Conservation (phyloP, 495 filamentous ascomycete species). For the Penicillium herquei region DNA sequence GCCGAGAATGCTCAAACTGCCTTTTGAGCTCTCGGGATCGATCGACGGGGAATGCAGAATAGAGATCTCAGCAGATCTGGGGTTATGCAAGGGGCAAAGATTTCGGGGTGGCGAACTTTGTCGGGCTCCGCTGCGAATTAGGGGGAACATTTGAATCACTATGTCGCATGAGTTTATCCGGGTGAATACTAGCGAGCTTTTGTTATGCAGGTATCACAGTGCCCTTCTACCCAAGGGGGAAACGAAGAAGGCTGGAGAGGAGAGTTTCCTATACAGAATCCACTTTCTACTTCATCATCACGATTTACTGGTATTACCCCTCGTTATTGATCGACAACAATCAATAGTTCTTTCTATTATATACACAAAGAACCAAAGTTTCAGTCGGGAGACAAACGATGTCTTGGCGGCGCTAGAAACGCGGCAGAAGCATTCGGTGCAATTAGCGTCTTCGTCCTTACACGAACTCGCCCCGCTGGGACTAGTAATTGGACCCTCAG, state of each 20-base stretch:
- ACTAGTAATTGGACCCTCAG: conserved; percentile 9
- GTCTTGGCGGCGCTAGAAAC: conserved; percentile 37
- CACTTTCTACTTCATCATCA: no score
- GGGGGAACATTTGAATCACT: background rate
- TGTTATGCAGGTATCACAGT: no score
- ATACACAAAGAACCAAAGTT: conserved; percentile 10
- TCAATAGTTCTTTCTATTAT: no score
- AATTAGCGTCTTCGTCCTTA: background rate
- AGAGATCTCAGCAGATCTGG: conserved; percentile 18
- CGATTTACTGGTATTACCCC: background rate
- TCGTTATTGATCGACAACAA: background rate
- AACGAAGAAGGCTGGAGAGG: background rate
- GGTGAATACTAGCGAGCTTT: background rate
- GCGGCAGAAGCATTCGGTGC: conserved; percentile 26
- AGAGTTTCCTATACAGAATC: background rate
- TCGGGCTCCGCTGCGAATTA: conserved; percentile 3
- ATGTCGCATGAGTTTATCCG: background rate
- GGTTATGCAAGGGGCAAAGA: conserved; percentile 28
- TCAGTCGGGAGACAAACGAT: conserved; percentile 20
- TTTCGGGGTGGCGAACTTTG: conserved; percentile 17
- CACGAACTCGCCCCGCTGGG: conserved; percentile 16
- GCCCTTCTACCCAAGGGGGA: background rate
- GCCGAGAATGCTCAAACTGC: background rate
- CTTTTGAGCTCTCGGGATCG: background rate
- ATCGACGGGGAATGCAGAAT: background rate